Evolutionary conservation across 2,329 filamentous ascomycete genomes (phyloP), one percentile per base, ranked within the genome.

Genomic region (Talaromyces verruculosus): DNA sequence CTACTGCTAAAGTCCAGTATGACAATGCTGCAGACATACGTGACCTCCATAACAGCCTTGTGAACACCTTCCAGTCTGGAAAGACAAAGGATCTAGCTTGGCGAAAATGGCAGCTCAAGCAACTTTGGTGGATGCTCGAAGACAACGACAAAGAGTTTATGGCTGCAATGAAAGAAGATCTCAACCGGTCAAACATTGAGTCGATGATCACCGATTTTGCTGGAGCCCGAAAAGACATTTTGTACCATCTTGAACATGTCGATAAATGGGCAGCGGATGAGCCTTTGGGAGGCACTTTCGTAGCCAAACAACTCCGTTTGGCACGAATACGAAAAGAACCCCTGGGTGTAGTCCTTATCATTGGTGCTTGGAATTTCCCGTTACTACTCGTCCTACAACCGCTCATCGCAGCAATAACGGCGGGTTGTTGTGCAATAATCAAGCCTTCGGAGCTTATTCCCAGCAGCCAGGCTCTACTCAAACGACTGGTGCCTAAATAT

Each of bases 301-400:
- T 79, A 28, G 65, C 78, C 13, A 75, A 76, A 35, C n/a, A 59
- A 33, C 71, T 71, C 1, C 65, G 78, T 19, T 72, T 72, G 22
- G 67, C 72, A 6, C 72, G 77, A 0, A 71, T 74, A 25, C 76
- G 79, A 11, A 78, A 79, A 58, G 80, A 83, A 68, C 81, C 82
- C 0, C 72, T 78, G 2, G 82, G 81, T 5, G 77, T 83, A 1
- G 74, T 75, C 0, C 74, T 84, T 10, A 77, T 84, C 49, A 79
- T 84, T 25, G 77, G 78, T 0, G 75, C 81, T 2, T 84, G 81
- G 81, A 84, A 84, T 66, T 83, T 79, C 19, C 81, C 82, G 0
- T 70, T 83, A 60, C 67, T 76, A 2, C 71, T 81, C 3, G 65
- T 75, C 0, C 59, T 83, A 0, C 73, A 78, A 63, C 80, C 81